A percentile compares a stretch with the other conserved stretches of the same genome.
phyloP scores from a whole-genome alignment of 768 basidiomycete species.

The Panellus pusillus region DNA sequence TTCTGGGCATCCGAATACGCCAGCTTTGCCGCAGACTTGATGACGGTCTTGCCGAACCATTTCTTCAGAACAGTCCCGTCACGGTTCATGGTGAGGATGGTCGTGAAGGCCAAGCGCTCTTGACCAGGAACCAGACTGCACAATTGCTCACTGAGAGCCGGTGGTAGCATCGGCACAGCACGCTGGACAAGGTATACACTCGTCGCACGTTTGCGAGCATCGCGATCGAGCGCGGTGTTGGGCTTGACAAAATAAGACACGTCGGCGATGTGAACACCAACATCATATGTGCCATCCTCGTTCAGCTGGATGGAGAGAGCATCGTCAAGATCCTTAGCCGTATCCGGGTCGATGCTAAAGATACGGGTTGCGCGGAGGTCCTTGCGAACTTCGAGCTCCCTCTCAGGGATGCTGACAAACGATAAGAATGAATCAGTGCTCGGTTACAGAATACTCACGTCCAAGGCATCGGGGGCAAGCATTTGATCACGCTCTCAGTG shows the following conservation, averaged over 20 bases:
- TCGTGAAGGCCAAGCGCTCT: slow-evolving; percentile 90
- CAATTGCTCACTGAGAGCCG: slow-evolving; percentile 86
- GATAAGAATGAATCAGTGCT: slow-evolving; percentile 15
- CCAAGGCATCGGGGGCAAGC: slow-evolving; percentile 95
- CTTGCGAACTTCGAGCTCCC: slow-evolving; percentile 83
- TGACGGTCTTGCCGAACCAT: slow-evolving; percentile 91
- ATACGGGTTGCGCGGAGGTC: slow-evolving; percentile 83
- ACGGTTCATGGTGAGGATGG: slow-evolving; percentile 79
- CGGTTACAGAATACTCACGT: slow-evolving; percentile 53
- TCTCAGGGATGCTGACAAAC: slow-evolving; percentile 72
- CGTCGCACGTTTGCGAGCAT: slow-evolving; percentile 95
- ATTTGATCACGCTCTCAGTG: slow-evolving; percentile 91
- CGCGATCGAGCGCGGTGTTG: slow-evolving; percentile 96
- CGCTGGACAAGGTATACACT: slow-evolving; percentile 97
- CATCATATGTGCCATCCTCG: slow-evolving; percentile 89
- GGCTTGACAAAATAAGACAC: slow-evolving; percentile 94
- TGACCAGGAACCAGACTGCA: slow-evolving; percentile 88
- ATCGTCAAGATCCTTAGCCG: slow-evolving; percentile 93
- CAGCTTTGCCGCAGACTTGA: slow-evolving; percentile 89
- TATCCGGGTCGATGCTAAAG: slow-evolving; percentile 91
- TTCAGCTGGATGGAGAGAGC: slow-evolving; percentile 87
- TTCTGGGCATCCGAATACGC: slow-evolving; percentile 81
- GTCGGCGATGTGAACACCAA: slow-evolving; percentile 96
- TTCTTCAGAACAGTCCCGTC: slow-evolving; percentile 84
- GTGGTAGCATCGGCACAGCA: slow-evolving; percentile 95